These are phyloP conservation scores for Coniochaeta hoffmannii DNA, from an alignment of 2,329 filamentous ascomycete genomes.

Conservation along the genomic window DNA sequence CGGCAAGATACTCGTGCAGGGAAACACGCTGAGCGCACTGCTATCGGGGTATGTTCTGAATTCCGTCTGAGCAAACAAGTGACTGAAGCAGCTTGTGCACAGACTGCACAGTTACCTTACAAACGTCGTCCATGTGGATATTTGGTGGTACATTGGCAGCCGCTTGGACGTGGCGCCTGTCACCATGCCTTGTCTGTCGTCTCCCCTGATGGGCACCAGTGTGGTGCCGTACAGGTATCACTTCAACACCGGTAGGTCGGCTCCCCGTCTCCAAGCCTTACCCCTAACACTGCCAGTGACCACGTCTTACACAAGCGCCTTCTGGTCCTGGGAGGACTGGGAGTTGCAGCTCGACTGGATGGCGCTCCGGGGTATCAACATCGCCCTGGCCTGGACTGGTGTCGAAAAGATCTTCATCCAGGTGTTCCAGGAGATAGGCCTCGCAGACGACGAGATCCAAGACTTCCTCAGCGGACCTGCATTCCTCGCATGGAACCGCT, in stretches of 20 bases:
- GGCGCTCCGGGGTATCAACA: conserved; percentile 41
- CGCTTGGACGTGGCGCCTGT: conserved; percentile 24
- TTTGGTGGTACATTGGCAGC: conserved; percentile 39
- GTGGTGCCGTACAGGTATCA: conserved; percentile 27
- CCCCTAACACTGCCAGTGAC: no score
- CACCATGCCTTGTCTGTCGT: conserved; percentile 20
- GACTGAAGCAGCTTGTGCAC: neutral
- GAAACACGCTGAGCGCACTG: conserved; percentile 24
- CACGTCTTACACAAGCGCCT: conserved; percentile 42
- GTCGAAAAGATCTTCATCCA: conserved; percentile 42
- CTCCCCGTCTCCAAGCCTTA: no score
- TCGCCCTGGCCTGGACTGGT: conserved; percentile 44
- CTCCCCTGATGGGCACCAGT: conserved; percentile 29
- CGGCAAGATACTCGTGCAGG: conserved; percentile 23
- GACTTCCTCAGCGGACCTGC: conserved; percentile 41
- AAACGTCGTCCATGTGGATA: conserved; percentile 32
- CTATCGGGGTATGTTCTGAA: conserved; percentile 20
- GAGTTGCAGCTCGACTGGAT: conserved; percentile 45
- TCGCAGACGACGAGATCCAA: conserved; percentile 34
- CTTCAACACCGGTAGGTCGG: conserved; percentile 39
- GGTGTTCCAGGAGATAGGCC: conserved; percentile 35
- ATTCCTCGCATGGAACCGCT: conserved; percentile 46
- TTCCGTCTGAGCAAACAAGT: neutral
- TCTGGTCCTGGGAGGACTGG: conserved; percentile 48
- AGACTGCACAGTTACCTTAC: conserved; percentile 33